Percentiles rank a stretch among this genome's conserved stretches.
phyloP scores from a whole-genome alignment of 164 flowering plant genomes.

The Amborella trichopoda region DNA sequence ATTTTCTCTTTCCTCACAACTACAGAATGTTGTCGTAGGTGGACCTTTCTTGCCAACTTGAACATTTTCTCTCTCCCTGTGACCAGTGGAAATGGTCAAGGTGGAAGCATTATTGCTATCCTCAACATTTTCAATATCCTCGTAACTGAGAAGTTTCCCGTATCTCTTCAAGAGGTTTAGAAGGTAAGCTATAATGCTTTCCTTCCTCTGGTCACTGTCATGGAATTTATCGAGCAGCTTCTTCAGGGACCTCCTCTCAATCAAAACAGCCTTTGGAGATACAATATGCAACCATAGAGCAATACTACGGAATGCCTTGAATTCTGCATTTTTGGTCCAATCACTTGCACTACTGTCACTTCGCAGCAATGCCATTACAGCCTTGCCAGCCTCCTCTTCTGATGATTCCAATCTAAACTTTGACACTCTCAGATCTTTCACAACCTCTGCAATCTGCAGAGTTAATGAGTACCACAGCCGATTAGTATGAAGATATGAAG shows the following conservation, averaged over 20 bases:
- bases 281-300: slow-evolving; percentile 38
- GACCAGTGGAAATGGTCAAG: slow-evolving; percentile 2
- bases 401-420: slow-evolving; percentile 37
- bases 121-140: slow-evolving; percentile 12
- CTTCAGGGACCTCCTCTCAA: slow-evolving; percentile 62
- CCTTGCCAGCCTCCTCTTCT: slow-evolving; percentile 71
- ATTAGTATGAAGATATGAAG: no score
- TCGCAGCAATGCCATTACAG: slow-evolving; percentile 33
- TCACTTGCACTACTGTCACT: slow-evolving; percentile 20
- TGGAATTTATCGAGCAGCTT: slow-evolving; percentile 33
- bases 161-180: slow-evolving; percentile 39
- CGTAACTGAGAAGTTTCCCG: slow-evolving; percentile 22
- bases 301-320: slow-evolving; percentile 40
- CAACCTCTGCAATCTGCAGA: slow-evolving; percentile 54
- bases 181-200: slow-evolving; percentile 37
- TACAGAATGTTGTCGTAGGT: no score
- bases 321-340: slow-evolving; percentile 24
- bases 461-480: not conserved
- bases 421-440: slow-evolving; percentile 41
- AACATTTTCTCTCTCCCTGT: no score
- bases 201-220: slow-evolving; percentile 34
- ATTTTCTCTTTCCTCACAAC: slow-evolving; percentile 15
- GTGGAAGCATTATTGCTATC: slow-evolving; percentile 8
- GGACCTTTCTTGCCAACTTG: no score
- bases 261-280: slow-evolving; percentile 41